Percentiles rank a stretch among this genome's conserved stretches.
These are phyloP conservation scores for Isabelozyma heimii DNA, from an alignment of 805 yeast genomes.

Conservation along the genomic window DNA sequence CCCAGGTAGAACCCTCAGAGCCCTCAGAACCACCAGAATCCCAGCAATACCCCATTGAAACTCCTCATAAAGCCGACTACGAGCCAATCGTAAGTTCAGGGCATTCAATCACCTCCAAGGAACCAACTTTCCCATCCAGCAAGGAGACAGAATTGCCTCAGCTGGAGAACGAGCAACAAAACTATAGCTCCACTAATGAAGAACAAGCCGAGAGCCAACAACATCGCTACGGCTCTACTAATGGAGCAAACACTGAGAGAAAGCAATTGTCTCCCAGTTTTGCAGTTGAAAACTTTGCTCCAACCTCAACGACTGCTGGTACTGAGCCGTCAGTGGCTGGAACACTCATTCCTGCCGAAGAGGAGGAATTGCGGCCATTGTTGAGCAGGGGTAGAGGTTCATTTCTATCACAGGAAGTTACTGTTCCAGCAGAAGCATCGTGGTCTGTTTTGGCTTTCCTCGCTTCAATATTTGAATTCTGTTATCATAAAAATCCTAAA, in stretches of 20 bases:
- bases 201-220: not conserved
- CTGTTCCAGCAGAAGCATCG: conserved; percentile 1
- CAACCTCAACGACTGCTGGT: not conserved
- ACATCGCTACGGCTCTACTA: not conserved
- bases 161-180: not conserved
- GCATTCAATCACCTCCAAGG: not conserved
- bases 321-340: not conserved
- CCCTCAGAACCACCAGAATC: not conserved
- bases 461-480: not conserved
- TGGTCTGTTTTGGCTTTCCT: not conserved
- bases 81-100: not conserved
- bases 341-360: not conserved
- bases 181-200: not conserved
- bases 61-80: not conserved
- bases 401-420: not conserved
- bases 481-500: not conserved
- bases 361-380: not conserved
- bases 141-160: not conserved
- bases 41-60: not conserved
- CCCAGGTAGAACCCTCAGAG: not conserved
- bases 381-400: not conserved
- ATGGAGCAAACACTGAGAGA: not conserved
- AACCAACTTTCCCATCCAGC: not conserved
- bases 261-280: not conserved
- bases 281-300: not conserved